Conservation (phyloP, 805 yeast species). For the Barnettozyma salicaria region DNA sequence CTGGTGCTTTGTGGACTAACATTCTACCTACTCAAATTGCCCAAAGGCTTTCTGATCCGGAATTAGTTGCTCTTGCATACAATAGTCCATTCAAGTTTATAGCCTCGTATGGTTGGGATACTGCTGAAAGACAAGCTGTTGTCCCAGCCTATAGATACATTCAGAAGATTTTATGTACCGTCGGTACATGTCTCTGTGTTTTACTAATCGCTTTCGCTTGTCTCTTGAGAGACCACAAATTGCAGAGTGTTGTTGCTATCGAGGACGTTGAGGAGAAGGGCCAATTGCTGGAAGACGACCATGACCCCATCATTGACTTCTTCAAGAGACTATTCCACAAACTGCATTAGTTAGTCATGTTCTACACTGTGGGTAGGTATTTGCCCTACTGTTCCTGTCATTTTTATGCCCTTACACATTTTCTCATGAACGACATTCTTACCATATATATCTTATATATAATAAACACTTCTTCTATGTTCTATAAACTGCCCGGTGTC, state of each 20-base stretch:
- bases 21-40: conserved; percentile 20
- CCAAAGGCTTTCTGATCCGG: conserved; percentile 6
- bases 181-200: conserved; percentile 48
- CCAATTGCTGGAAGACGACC: conserved; percentile 3
- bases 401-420: no score
- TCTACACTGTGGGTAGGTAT: background rate
- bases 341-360: background rate
- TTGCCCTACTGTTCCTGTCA: no score
- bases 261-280: conserved; percentile 11
- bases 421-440: no score
- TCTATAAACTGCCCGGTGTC: no score
- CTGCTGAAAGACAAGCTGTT: conserved; percentile 48
- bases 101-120: conserved; percentile 46
- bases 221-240: conserved; percentile 47
- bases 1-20: conserved; percentile 54
- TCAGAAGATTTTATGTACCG: conserved; percentile 49
- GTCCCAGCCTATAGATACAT: conserved; percentile 50
- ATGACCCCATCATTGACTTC: conserved; percentile 3
- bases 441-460: no score
- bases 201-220: conserved; percentile 44
- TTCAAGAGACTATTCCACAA: background rate
- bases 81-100: conserved; percentile 46
- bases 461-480: no score
- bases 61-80: conserved; percentile 38
- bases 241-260: conserved; percentile 23